Conservation (phyloP, 75 land plant species). For the Pseudotsuga menziesii region DNA sequence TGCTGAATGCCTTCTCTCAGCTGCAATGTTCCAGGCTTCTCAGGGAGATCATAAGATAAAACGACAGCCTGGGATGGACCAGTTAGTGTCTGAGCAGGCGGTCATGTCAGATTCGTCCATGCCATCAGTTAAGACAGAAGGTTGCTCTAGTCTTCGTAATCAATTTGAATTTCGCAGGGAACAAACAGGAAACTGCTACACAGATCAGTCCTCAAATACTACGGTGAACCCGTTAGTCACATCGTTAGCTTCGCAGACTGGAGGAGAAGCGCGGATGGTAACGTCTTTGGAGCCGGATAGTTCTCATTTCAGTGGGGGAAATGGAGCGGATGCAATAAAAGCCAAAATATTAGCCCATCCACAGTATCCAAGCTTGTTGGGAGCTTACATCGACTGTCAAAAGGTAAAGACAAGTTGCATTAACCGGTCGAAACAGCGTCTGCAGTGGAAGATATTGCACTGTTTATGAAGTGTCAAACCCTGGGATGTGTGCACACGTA, state of each 20-base stretch:
- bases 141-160: not conserved
- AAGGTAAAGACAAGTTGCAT: conserved; percentile 32
- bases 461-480: no score
- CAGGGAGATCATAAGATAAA: not conserved
- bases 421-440: no score
- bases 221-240: not conserved
- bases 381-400: conserved; percentile 71
- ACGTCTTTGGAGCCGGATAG: not conserved
- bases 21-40: not conserved
- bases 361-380: conserved; percentile 48
- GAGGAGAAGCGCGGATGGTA: not conserved
- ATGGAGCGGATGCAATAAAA: conserved; percentile 47
- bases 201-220: not conserved
- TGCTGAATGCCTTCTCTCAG: not conserved
- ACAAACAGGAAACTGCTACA: not conserved
- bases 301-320: not conserved
- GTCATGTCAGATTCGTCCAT: not conserved
- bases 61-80: not conserved
- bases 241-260: not conserved
- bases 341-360: conserved; percentile 71
- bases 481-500: no score
- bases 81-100: not conserved
- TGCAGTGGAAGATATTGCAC: no score
- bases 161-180: conserved; percentile 3
- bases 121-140: not conserved